Base-by-base conservation (phyloP, 2,329 filamentous ascomycete genomes). In the Tricladium varicosporioides region DNA sequence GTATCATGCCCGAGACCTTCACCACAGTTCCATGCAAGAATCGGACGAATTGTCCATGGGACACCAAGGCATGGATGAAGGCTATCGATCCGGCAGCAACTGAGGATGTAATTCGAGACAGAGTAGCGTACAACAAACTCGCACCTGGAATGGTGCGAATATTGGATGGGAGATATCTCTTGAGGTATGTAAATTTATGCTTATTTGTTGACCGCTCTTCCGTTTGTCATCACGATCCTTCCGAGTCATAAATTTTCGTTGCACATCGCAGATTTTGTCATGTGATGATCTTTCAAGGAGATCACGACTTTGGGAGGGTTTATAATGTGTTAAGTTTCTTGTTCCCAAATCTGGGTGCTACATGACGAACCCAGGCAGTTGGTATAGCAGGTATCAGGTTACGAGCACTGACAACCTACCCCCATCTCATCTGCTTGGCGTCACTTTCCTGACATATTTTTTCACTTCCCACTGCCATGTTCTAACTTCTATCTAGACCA, bases 1-100 rank as follows among this genome's bases (percentile, higher is more conserved):
- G 81, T 9, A 82, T 84, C 58, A 87, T 84, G 79, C 85, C 86
- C 0, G 86, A 89, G 66, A 76, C 64, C 1, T 67, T 78, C 0
- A 80, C 82, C 62, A 76, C 66, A 3, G 62, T 68, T 2, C 60
- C 62, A 1, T 70, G 69, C 50, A 57, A 58, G 3, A 51, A 65
- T 27, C 48, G 51, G 40, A 58, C 50, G 15, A 51, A 56, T 32
- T 71, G 68, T 43, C 59, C 51, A 11, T 71, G 68, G 67, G 56
- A 65, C 51, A 60, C 54, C 68, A 75, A 91, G 2, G 81, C 80
- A 3, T 92, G 88, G 67, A 59, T 59, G 14, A 53, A 65, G 14
- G 65, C 65, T 1, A 55, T 69, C 16, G 63, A 65, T 44, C 32
- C 56, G 1, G 42, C 43, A 11, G 56, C 43, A 1, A 58, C 61